These are phyloP conservation scores for Coemansia sp. DNA, from an alignment of 371 early-diverging fungal species.

Conservation along the genomic window DNA sequence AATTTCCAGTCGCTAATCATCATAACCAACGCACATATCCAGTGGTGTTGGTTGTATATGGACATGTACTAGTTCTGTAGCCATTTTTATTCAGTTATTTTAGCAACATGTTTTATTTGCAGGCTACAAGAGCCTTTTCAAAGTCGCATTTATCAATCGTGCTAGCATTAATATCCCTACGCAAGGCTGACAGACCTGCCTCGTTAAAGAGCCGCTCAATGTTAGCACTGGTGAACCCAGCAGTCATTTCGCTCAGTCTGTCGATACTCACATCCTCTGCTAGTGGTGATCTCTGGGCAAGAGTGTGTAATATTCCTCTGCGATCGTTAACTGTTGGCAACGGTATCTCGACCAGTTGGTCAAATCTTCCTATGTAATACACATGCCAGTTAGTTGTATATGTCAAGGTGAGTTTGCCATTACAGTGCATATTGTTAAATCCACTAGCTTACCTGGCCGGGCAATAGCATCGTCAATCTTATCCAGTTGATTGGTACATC, in stretches of 20 bases:
- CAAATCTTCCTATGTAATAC: slow-evolving; percentile 36
- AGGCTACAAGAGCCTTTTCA: neutral
- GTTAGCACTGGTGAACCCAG: slow-evolving; percentile 31
- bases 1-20: too few relatives aligned
- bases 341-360: slow-evolving; percentile 32
- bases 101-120: neutral
- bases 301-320: slow-evolving; percentile 24
- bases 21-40: too few relatives aligned
- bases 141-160: slow-evolving; percentile 26
- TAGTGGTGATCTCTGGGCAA: slow-evolving; percentile 23
- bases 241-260: slow-evolving; percentile 20
- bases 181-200: slow-evolving; percentile 38
- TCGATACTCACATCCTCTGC: slow-evolving; percentile 25
- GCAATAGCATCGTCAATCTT: slow-evolving; percentile 45
- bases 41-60: too few relatives aligned
- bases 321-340: slow-evolving; percentile 29
- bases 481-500: slow-evolving; percentile 40
- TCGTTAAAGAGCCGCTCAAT: slow-evolving; percentile 41
- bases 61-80: too few relatives aligned
- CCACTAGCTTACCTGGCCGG: slow-evolving; percentile 33
- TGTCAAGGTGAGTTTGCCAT: neutral
- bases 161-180: neutral
- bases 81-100: neutral
- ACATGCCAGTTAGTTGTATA: too few relatives aligned
- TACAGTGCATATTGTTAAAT: too few relatives aligned